These are phyloP conservation scores for Heterobasidion occidentale DNA, from an alignment of 1,284 basidiomycete species.

Conservation along the genomic window DNA sequence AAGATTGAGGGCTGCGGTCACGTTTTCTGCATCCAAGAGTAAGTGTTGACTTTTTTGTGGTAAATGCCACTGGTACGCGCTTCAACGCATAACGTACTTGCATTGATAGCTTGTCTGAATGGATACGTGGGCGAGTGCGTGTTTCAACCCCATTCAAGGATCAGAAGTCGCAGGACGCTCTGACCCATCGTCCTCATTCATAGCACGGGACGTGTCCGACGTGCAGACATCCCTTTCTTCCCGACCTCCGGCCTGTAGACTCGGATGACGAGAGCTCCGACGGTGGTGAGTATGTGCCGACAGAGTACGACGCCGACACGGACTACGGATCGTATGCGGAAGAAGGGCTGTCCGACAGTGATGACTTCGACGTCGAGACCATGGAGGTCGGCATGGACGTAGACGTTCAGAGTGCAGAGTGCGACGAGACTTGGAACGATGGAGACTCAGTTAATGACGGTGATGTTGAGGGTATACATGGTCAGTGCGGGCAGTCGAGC, in stretches of 20 bases:
- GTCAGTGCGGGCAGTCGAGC: not conserved
- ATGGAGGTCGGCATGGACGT: slow-evolving; percentile 23
- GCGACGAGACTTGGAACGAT: slow-evolving; percentile 17
- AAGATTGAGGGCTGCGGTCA: slow-evolving; percentile 53
- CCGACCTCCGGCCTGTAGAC: slow-evolving; percentile 39
- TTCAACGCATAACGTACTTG: not conserved
- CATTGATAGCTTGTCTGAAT: slow-evolving; percentile 43
- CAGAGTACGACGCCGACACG: slow-evolving; percentile 32
- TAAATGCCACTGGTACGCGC: not conserved
- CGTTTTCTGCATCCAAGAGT: slow-evolving; percentile 62
- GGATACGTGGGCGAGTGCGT: slow-evolving; percentile 51
- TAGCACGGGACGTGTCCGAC: slow-evolving; percentile 69
- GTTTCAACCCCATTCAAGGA: not conserved
- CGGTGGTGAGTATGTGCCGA: slow-evolving; percentile 57
- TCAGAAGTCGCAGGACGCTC: not conserved
- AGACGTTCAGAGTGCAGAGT: slow-evolving; percentile 13
- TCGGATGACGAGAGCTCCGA: slow-evolving; percentile 59
- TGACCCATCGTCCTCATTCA: not conserved
- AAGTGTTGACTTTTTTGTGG: slow-evolving; percentile 17
- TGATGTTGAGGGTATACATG: not conserved
- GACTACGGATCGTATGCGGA: slow-evolving; percentile 30
- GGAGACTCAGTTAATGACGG: slow-evolving; percentile 10
- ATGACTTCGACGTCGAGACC: slow-evolving; percentile 32
- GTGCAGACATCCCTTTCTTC: slow-evolving; percentile 50
- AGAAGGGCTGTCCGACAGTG: slow-evolving; percentile 33